Conservation (phyloP, 768 basidiomycete genomes). For the Leccinum truebloodii region DNA sequence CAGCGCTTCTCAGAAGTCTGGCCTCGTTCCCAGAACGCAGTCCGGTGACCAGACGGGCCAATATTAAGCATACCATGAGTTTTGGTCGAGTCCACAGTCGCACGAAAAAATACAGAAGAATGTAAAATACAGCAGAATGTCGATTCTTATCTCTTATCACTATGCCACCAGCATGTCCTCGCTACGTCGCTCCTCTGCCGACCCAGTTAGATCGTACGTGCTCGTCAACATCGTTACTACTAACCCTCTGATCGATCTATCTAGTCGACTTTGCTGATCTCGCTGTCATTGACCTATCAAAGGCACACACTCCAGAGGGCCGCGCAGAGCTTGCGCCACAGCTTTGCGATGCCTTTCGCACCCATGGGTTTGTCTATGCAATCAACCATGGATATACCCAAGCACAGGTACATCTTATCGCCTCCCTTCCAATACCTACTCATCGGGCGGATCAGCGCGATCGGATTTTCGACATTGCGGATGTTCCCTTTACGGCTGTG, state of each 20-base stretch:
- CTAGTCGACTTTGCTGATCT: conserved; percentile 52
- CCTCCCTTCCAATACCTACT: conserved; percentile 12
- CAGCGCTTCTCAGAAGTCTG: too few relatives aligned
- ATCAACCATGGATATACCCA: conserved; percentile 42
- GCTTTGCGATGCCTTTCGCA: conserved; percentile 47
- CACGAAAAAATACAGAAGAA: too few relatives aligned
- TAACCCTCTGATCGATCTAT: conserved; percentile 26
- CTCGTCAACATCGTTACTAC: too few relatives aligned
- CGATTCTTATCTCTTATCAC: too few relatives aligned
- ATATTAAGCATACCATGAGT: too few relatives aligned
- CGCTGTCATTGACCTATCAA: conserved; percentile 51
- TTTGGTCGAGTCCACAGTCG: too few relatives aligned
- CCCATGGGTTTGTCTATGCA: conserved; percentile 42
- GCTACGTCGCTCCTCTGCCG: too few relatives aligned
- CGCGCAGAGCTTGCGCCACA: conserved; percentile 41
- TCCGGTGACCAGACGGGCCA: too few relatives aligned
- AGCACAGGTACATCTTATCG: conserved; percentile 30
- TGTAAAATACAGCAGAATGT: too few relatives aligned
- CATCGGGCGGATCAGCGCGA: conserved; percentile 35
- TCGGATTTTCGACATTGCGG: conserved; percentile 49
- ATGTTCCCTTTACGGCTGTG: conserved; percentile 45
- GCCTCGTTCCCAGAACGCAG: too few relatives aligned
- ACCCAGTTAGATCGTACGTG: too few relatives aligned
- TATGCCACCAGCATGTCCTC: too few relatives aligned
- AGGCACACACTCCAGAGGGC: conserved; percentile 41